Percentiles rank a stretch among this genome's conserved stretches.
Conservation (phyloP, 768 basidiomycete genomes). For the Leucogyrophana mollusca region DNA sequence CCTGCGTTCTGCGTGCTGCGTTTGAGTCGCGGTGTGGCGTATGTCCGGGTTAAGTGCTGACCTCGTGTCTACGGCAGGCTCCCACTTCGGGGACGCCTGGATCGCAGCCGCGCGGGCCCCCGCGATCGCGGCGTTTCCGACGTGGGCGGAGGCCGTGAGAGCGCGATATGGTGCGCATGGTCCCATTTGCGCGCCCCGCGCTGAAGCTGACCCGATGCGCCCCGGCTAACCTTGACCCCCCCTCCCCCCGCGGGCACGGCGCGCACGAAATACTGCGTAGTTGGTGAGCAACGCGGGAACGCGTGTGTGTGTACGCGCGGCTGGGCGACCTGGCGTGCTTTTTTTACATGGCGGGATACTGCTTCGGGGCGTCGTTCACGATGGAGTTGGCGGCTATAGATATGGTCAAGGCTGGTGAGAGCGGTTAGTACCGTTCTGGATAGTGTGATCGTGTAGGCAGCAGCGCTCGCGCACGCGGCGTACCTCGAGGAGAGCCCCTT, state of each 20-base stretch:
- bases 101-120: constrained; percentile 24
- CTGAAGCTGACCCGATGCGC: too few relatives aligned
- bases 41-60: too few relatives aligned
- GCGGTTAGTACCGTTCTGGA: not conserved
- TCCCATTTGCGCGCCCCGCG: not conserved
- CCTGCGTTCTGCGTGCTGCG: too few relatives aligned
- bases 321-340: not conserved
- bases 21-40: too few relatives aligned
- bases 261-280: constrained; percentile 40
- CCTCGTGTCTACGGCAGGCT: too few relatives aligned
- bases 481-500: constrained; percentile 53
- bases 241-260: constrained; percentile 16
- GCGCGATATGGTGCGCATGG: constrained; percentile 42
- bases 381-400: constrained; percentile 43
- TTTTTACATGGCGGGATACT: constrained; percentile 45
- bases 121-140: constrained; percentile 39
- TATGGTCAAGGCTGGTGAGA: constrained; percentile 43
- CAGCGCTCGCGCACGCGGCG: constrained; percentile 53
- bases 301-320: too few relatives aligned
- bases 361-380: constrained; percentile 47
- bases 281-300: constrained; percentile 44
- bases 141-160: constrained; percentile 51
- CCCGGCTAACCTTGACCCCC: constrained; percentile 18
- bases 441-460: constrained; percentile 11
- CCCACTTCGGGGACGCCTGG: constrained; percentile 44